Evolutionary conservation across 148 eudicot species (phyloP), one percentile per base, ranked within the genome.

Genomic region (Limonium bicolor): DNA sequence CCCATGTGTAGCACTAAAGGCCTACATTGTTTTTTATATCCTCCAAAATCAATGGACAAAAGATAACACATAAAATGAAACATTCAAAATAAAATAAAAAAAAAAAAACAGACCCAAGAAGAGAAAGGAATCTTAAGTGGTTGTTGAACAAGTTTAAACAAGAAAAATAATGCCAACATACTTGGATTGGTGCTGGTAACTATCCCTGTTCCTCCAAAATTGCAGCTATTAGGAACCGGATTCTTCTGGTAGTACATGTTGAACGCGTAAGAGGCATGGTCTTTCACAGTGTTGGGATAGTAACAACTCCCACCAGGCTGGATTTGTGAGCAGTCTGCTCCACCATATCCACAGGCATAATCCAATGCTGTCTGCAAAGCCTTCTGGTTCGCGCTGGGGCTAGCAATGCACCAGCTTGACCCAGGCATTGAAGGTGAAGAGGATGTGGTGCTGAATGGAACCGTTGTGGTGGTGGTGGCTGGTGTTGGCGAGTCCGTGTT

Each of bases 151-250:
- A 18, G 34, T 16, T 26, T 14, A 54, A 2, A 2, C 3, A 27
- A 35, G 28, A 20, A 53, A 13, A 16, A n/a, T 27, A 19, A 25
- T 23, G 48, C 25, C 9, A 37, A 55, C 80, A 72, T 80, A 90
- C 97, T 90, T 66, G 97, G 97, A 51, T 90, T 64, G 39, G 97
- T 90, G 70, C 63, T 84, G 12, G 95, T 90, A 36, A 78, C 61
- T 15, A 80, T 43, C 34, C 66, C 92, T 41, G 78, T 62, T 9
- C 92, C 92, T 18, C 68, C 80, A 40, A 81, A 81, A 30, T 70
- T 81, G 54, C 92, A 81, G 51, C 92, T 81, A 41, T 55, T 73
- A 2, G 92, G 84, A 27, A 81, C 29, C 2, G 92, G 92, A 40
- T 73, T 76, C 62, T 67, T 76, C 66, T 81, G 92, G 31, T 76